Evolutionary conservation across 805 yeast genomes (phyloP).

Genomic region (Sugiyamaella marilandica): DNA sequence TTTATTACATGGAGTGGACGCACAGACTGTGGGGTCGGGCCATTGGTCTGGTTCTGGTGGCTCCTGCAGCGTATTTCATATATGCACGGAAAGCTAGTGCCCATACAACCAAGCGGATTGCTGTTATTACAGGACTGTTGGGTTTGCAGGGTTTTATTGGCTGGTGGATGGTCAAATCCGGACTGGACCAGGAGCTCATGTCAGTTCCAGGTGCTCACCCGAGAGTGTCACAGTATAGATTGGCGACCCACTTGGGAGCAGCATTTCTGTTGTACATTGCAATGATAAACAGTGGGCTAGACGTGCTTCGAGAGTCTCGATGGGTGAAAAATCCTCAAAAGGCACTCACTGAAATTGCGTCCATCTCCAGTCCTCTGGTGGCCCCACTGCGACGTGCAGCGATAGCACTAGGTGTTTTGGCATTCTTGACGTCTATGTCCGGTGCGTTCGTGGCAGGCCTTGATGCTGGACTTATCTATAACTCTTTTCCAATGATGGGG

Average conservation of each 20-base stretch:
- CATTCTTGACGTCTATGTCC: constrained; percentile 89
- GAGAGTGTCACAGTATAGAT: constrained; percentile 93
- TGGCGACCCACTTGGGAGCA: constrained; percentile 90
- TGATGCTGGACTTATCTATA: constrained; percentile 95
- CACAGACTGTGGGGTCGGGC: constrained; percentile 90
- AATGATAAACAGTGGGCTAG: constrained; percentile 86
- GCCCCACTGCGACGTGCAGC: constrained; percentile 53
- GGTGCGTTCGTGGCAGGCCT: constrained; percentile 98
- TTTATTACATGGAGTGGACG: constrained; percentile 96
- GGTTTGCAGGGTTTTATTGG: constrained; percentile 96
- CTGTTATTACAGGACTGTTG: constrained; percentile 68
- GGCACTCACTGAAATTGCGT: constrained; percentile 50
- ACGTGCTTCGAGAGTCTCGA: constrained; percentile 68
- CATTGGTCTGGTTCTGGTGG: constrained; percentile 75
- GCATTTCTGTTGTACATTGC: constrained; percentile 85
- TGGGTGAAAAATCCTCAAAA: constrained; percentile 60
- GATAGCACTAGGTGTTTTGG: constrained; percentile 55
- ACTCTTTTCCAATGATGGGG: constrained; percentile 97
- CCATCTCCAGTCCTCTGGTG: constrained; percentile 54
- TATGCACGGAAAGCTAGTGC: constrained; percentile 58
- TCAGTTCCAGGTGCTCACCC: constrained; percentile 84
- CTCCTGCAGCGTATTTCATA: constrained; percentile 83
- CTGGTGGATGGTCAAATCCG: constrained; percentile 99
- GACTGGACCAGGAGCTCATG: constrained; percentile 75
- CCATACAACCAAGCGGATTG: constrained; percentile 60